Conservation (phyloP, 495 filamentous ascomycete species). For the Trichoderma virens region DNA sequence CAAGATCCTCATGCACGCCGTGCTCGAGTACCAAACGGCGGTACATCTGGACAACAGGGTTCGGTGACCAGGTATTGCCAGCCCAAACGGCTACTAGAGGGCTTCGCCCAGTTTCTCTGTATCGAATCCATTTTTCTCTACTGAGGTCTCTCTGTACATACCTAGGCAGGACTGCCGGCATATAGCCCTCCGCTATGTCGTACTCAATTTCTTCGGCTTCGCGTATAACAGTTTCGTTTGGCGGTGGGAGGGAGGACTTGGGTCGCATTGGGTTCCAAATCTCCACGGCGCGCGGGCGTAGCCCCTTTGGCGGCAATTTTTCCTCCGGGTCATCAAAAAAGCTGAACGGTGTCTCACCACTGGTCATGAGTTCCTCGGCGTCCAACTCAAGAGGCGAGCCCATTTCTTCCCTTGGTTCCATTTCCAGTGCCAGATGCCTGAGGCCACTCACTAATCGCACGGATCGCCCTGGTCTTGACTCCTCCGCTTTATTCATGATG, state of each 20-base stretch:
- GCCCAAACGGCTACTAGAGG: constrained; percentile 25
- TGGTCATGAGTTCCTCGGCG: constrained; percentile 23
- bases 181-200: too few species aligned
- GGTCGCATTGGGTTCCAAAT: constrained; percentile 18
- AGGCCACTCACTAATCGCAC: constrained; percentile 29
- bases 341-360: constrained; percentile 23
- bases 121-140: constrained; percentile 19
- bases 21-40: constrained; percentile 26
- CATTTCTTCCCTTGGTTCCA: constrained; percentile 28
- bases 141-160: constrained; percentile 14
- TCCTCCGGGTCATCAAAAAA: too few species aligned
- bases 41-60: constrained; percentile 31
- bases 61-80: constrained; percentile 19
- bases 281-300: not conserved
- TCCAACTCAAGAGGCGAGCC: constrained; percentile 21
- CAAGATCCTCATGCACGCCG: constrained; percentile 18
- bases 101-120: not conserved
- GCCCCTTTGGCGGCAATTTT: too few species aligned
- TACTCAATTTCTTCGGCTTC: too few species aligned
- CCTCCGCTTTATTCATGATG: constrained; percentile 15
- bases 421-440: constrained; percentile 35
- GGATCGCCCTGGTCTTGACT: constrained; percentile 14
- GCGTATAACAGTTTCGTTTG: too few species aligned
- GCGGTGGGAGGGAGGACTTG: too few species aligned
- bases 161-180: too few species aligned